phyloP scores from a whole-genome alignment of 768 basidiomycete species.

The Tricholoma hemisulphureum region DNA sequence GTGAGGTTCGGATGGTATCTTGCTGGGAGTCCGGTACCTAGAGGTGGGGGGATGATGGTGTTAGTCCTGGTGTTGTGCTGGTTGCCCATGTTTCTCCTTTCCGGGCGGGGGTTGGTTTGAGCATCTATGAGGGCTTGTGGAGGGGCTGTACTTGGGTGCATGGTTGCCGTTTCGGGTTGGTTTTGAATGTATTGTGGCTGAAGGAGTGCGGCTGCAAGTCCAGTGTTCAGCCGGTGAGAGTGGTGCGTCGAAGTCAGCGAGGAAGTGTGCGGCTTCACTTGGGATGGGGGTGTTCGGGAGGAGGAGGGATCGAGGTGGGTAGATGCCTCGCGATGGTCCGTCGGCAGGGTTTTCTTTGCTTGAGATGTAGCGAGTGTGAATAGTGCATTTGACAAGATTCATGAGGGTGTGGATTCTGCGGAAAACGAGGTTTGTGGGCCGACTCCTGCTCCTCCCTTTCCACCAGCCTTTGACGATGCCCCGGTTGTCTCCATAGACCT shows the following conservation, averaged over 20 bases:
- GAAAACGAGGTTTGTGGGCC: constrained; percentile 27
- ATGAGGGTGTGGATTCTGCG: constrained; percentile 20
- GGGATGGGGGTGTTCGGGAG: constrained; percentile 34
- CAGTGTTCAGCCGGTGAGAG: constrained; percentile 8
- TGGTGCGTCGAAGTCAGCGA: constrained; percentile 23
- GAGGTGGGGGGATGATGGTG: no score
- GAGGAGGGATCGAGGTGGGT: constrained; percentile 15
- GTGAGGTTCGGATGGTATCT: no score
- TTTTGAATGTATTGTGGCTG: background rate
- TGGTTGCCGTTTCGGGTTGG: background rate
- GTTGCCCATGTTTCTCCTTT: no score
- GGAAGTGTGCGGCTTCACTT: constrained; percentile 15
- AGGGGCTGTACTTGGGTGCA: no score
- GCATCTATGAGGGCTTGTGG: no score
- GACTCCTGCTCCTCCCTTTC: constrained; percentile 29
- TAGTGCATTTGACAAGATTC: background rate
- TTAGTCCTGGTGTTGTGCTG: no score
- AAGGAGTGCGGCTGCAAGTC: background rate
- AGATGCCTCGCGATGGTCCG: constrained; percentile 33
- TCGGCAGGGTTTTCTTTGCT: constrained; percentile 40
- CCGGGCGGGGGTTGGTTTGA: no score
- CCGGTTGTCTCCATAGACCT: constrained; percentile 27
- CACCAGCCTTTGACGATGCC: no score
- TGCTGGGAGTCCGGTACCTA: no score
- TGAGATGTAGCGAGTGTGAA: constrained; percentile 32